Evolutionary conservation across 495 filamentous ascomycete genomes (phyloP), one percentile per base, ranked within the genome.

Genomic region (Venustampulla echinocandica): DNA sequence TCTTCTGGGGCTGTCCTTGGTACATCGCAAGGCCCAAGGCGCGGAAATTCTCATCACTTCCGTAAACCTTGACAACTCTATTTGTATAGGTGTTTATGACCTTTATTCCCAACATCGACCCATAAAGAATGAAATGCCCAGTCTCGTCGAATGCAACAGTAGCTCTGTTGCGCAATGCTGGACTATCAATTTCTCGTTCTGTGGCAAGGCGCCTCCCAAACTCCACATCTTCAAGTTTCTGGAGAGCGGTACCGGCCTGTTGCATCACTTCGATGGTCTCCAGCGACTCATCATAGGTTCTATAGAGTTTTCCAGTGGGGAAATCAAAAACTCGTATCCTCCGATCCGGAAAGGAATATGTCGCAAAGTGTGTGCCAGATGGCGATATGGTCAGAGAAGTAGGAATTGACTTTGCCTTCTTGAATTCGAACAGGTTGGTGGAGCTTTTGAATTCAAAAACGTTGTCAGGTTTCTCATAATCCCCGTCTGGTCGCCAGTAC

Each of bases 81-180:
- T 97, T 96, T 18, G 92, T 94, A 59, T 85, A 80, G 1, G 85
- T 95, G 64, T 99, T 99, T 60, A 99, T 73, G 28, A 95, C 87
- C 62, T 96, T 97, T 55, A 84, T 76, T 17, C 93, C 92, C 33
- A 90, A 69, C 22, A 97, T 77, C 10, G 88, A 95, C 36, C 92
- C 93, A 57, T 93, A 99, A 24, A 97, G 67, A 50, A 99, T 79
- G 65, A 97, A 97, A 61, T 97, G 76, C 13, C 90, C 87, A 1
- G 89, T 95, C 61, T 99, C 92, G 61, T 99, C 92, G 56, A 96
- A 99, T 32, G 86, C 79, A 39, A 96, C 77, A 58, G 93, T 94
- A 49, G 83, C 75, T 42, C 83, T 84, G 54, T 79, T 75, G 22
- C 75, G 77, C n/a, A 84, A 65, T 3, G 72, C 62, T 23, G 64